Conservation (phyloP, 73 alveolate genomes). For the Paramecium tetraurelia region DNA sequence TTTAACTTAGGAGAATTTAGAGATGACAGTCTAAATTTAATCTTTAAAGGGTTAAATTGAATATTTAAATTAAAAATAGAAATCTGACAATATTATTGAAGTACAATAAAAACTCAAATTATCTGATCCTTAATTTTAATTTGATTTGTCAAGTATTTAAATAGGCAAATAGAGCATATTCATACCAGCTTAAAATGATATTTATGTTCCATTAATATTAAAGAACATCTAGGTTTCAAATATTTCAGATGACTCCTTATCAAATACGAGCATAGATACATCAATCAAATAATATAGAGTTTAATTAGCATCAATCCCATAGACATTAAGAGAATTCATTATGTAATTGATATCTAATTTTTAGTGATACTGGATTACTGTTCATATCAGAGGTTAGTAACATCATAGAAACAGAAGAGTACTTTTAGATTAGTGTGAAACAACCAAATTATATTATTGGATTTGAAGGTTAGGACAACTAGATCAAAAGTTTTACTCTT, state of each 20-base stretch:
- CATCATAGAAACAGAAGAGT: constrained; percentile 4
- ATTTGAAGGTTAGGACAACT: constrained; percentile 1
- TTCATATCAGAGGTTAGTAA: neutral
- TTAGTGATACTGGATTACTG: constrained; percentile 36
- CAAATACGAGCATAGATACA: neutral
- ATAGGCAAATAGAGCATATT: constrained; percentile 6
- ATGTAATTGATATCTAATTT: neutral
- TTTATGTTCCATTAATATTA: constrained; percentile 28
- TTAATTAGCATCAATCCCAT: neutral
- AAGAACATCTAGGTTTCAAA: neutral
- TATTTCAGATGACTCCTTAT: constrained; percentile 3
- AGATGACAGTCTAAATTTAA: neutral
- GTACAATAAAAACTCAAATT: neutral
- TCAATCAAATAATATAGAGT: neutral
- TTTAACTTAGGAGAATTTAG: neutral
- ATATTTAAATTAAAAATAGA: neutral
- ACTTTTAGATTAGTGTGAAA: neutral
- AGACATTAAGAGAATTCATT: constrained; percentile 22
- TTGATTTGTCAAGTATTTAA: neutral
- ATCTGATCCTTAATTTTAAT: neutral
- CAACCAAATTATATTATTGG: constrained; percentile 25
- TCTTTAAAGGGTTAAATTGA: neutral
- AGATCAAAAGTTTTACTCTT: neutral
- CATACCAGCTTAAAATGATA: constrained; percentile 26
- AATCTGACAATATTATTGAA: neutral